Conservation (phyloP, 208 protist genomes). For the Trichomonas vaginalis region DNA sequence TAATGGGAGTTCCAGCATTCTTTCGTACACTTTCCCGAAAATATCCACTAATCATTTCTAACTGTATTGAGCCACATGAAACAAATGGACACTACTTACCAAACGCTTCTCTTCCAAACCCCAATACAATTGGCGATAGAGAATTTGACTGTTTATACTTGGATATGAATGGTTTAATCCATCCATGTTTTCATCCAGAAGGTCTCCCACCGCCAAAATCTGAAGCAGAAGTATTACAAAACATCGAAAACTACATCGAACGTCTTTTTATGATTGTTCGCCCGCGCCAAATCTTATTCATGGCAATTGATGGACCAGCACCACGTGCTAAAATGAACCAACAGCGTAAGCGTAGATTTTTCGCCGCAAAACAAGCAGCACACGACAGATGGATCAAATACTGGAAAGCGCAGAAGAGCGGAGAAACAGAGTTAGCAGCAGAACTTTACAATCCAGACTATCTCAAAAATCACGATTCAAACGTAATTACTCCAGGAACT, state of each 20-base stretch:
- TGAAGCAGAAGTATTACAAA: slow-evolving; percentile 58
- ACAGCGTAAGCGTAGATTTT: slow-evolving; percentile 78
- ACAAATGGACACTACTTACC: neutral
- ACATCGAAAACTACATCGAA: slow-evolving; percentile 88
- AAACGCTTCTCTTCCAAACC: neutral
- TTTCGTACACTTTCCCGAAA: neutral
- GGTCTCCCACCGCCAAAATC: slow-evolving; percentile 34
- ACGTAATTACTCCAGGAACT: slow-evolving; percentile 13
- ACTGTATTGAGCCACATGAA: neutral
- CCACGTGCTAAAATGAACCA: slow-evolving; percentile 99
- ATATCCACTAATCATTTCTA: slow-evolving; percentile 19
- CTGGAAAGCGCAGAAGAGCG: neutral
- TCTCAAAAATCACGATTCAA: neutral
- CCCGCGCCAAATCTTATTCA: slow-evolving; percentile 84
- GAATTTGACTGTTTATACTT: slow-evolving; percentile 24
- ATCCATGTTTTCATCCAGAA: slow-evolving; percentile 19
- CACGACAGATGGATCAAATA: neutral
- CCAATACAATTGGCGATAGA: neutral
- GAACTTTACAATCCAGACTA: neutral
- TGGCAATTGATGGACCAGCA: slow-evolving; percentile 83
- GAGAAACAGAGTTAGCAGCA: neutral
- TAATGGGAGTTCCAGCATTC: slow-evolving; percentile 21
- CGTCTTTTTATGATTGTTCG: slow-evolving; percentile 78
- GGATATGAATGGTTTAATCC: slow-evolving; percentile 22
- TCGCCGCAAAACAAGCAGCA: slow-evolving; percentile 34